Percentiles rank a stretch among this genome's conserved stretches.
Evolutionary conservation across 2,329 filamentous ascomycete genomes (phyloP).

Genomic region (Paraconiothyrium brasiliense): DNA sequence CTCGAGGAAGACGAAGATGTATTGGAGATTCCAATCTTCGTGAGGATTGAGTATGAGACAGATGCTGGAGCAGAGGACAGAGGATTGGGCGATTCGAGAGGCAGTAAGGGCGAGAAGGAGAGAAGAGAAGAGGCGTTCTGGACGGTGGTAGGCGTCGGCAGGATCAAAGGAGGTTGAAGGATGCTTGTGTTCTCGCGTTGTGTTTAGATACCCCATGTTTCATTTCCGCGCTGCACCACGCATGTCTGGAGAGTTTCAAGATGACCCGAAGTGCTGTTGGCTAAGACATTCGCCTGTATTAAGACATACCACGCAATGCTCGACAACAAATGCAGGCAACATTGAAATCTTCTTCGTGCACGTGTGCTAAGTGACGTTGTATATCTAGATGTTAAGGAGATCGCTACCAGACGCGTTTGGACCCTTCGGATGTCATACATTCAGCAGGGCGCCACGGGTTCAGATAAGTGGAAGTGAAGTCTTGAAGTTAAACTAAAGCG

Average conservation of each 20-base stretch:
- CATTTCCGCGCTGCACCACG: not conserved
- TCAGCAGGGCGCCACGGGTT: not conserved
- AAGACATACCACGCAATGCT: no score
- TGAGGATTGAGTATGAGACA: slow-evolving; percentile 88
- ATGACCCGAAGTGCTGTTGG: no score
- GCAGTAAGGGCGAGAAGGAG: slow-evolving; percentile 70
- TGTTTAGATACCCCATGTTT: slow-evolving; percentile 8
- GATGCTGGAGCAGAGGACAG: slow-evolving; percentile 68
- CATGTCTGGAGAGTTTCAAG: not conserved
- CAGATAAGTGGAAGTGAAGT: not conserved
- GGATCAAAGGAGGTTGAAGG: slow-evolving; percentile 62
- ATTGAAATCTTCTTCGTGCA: no score
- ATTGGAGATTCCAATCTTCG: slow-evolving; percentile 93
- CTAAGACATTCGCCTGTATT: no score
- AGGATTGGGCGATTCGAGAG: slow-evolving; percentile 46
- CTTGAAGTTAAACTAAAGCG: not conserved
- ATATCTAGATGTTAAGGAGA: not conserved
- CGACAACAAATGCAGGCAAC: no score
- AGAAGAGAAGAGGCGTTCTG: slow-evolving; percentile 93
- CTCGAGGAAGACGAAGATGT: slow-evolving; percentile 67
- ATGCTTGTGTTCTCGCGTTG: not conserved
- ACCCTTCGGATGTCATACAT: not conserved
- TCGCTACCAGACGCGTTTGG: not conserved
- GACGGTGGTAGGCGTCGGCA: slow-evolving; percentile 89
- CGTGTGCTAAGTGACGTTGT: no score